Percentiles rank a stretch among this genome's conserved stretches.
Evolutionary conservation across 2,329 filamentous ascomycete species (phyloP).

Genomic region (Phialocephala subalpina): DNA sequence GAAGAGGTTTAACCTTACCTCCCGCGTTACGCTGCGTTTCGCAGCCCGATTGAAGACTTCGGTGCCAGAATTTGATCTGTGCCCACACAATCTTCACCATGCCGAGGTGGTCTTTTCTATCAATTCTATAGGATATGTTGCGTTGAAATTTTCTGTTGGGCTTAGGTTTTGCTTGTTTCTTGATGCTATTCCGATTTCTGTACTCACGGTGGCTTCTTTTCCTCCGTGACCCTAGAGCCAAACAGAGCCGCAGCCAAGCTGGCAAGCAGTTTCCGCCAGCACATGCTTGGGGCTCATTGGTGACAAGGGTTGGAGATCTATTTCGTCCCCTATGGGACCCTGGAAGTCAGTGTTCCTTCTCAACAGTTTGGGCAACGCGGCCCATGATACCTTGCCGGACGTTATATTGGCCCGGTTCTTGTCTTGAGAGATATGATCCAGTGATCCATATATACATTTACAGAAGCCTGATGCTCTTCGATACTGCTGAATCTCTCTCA

Average conservation of each 20-base stretch:
- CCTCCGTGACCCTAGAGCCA: neutral
- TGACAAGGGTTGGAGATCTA: neutral
- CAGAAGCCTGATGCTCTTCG: neutral
- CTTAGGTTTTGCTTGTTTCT: neutral
- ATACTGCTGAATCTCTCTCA: neutral
- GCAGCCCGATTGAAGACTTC: neutral
- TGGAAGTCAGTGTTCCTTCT: neutral
- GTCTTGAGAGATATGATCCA: too few relatives aligned
- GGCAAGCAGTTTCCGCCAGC: neutral
- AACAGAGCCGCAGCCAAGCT: neutral
- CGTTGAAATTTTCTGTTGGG: neutral
- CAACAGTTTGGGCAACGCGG: conserved; percentile 2
- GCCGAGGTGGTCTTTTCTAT: neutral
- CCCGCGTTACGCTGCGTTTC: neutral
- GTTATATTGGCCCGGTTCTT: neutral
- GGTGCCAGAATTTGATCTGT: neutral
- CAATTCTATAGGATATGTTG: neutral
- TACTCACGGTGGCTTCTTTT: neutral
- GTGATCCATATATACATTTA: neutral
- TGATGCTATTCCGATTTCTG: neutral
- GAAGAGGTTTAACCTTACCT: neutral
- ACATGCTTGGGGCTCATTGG: neutral
- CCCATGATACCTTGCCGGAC: neutral
- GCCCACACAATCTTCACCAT: neutral
- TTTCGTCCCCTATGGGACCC: neutral